Evolutionary conservation across 768 basidiomycete species (phyloP).

Genomic region (Amanita exitialis): DNA sequence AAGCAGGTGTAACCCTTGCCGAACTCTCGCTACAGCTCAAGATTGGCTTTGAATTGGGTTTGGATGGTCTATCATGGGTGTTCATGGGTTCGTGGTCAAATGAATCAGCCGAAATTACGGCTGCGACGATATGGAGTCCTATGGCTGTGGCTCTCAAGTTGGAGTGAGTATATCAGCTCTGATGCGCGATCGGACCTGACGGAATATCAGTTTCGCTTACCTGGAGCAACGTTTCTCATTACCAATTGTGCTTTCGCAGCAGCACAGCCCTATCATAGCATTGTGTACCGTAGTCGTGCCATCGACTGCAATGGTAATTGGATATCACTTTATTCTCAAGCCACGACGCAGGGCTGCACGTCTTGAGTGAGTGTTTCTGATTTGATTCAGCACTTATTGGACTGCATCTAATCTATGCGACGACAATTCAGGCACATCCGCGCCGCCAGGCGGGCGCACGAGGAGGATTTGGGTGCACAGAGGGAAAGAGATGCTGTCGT

Average conservation of each 20-base stretch:
- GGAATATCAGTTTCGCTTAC: constrained; percentile 34
- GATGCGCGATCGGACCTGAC: constrained; percentile 10
- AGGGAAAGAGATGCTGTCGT: constrained; percentile 56
- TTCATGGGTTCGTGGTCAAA: constrained; percentile 41
- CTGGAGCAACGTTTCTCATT: constrained; percentile 46
- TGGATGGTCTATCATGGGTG: constrained; percentile 32
- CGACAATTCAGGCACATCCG: constrained; percentile 46
- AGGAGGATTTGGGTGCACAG: constrained; percentile 53
- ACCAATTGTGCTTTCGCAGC: constrained; percentile 47
- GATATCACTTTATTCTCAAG: constrained; percentile 48
- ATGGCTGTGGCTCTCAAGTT: constrained; percentile 42
- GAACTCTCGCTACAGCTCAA: constrained; percentile 49
- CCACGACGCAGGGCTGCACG: constrained; percentile 45
- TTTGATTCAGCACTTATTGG: not conserved
- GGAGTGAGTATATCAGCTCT: constrained; percentile 34
- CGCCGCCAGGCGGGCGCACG: constrained; percentile 50
- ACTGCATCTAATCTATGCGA: not conserved
- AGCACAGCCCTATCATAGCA: constrained; percentile 35
- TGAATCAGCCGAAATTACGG: constrained; percentile 31
- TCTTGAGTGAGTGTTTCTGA: constrained; percentile 31
- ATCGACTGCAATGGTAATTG: constrained; percentile 37
- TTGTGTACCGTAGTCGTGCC: constrained; percentile 46
- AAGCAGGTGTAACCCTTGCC: constrained; percentile 39
- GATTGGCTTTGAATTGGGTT: constrained; percentile 35
- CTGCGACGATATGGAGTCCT: constrained; percentile 31